Conservation (phyloP, 768 basidiomycete genomes). For the Strobilomyces confusus region DNA sequence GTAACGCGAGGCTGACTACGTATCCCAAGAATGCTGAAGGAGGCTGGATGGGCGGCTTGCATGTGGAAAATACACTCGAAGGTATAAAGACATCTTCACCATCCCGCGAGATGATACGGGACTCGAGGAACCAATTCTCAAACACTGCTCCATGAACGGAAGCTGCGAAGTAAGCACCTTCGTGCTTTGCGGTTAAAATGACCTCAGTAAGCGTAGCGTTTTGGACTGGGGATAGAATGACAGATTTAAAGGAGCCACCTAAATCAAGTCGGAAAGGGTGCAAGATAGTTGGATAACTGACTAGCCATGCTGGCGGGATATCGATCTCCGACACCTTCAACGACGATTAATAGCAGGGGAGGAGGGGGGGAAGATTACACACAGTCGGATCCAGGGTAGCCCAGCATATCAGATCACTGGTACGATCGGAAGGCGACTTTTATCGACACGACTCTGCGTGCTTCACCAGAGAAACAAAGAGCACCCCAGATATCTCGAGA, state of each 20-base stretch:
- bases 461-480: too few relatives aligned
- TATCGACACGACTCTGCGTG: too few relatives aligned
- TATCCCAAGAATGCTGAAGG: constrained; percentile 34
- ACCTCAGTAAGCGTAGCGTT: constrained; percentile 46
- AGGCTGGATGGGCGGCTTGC: constrained; percentile 8
- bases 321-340: constrained; percentile 31
- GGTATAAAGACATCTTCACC: constrained; percentile 38
- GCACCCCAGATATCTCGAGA: too few relatives aligned
- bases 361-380: constrained; percentile 8
- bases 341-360: constrained; percentile 19
- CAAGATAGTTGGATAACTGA: constrained; percentile 36
- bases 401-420: constrained; percentile 31
- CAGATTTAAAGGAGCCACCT: constrained; percentile 9
- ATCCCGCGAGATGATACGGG: constrained; percentile 48
- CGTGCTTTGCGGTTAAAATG: constrained; percentile 48
- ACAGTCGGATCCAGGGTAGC: constrained; percentile 38
- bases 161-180: constrained; percentile 45
- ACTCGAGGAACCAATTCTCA: constrained; percentile 41
- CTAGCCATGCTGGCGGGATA: constrained; percentile 41
- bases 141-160: constrained; percentile 32
- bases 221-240: constrained; percentile 23
- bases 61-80: constrained; percentile 14
- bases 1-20: constrained; percentile 58
- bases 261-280: constrained; percentile 12
- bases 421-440: constrained; percentile 6